phyloP scores from a whole-genome alignment of 768 basidiomycete species.

The Scleroderma bovista region DNA sequence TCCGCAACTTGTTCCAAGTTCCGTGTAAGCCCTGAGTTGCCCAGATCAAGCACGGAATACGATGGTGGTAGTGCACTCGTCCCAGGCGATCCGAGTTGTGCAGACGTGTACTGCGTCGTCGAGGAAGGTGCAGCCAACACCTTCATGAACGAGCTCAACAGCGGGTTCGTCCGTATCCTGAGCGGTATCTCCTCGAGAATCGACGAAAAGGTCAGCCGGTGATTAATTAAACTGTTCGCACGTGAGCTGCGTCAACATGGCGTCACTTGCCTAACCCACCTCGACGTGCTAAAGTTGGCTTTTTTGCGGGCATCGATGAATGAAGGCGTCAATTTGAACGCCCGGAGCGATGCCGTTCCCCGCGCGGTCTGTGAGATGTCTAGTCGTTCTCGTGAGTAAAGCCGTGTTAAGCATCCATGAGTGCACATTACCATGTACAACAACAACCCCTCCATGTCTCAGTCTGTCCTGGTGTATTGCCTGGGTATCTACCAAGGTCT shows the following conservation, averaged over 20 bases:
- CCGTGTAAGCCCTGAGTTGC: constrained; percentile 60
- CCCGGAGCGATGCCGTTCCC: constrained; percentile 85
- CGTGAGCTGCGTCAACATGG: constrained; percentile 3
- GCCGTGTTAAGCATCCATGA: not conserved
- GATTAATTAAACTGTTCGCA: constrained; percentile 61
- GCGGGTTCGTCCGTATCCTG: constrained; percentile 75
- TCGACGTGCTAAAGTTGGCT: constrained; percentile 77
- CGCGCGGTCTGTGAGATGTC: constrained; percentile 74
- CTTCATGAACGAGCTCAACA: constrained; percentile 74
- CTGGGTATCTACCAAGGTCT: constrained; percentile 74
- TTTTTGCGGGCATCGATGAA: constrained; percentile 82
- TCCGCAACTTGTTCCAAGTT: constrained; percentile 85
- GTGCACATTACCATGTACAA: constrained; percentile 64
- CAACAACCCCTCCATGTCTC: constrained; percentile 78
- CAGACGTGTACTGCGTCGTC: constrained; percentile 33
- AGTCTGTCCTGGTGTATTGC: constrained; percentile 82
- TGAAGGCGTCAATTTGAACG: constrained; percentile 74
- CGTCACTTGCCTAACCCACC: constrained; percentile 42
- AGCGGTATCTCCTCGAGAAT: constrained; percentile 85
- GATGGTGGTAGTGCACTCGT: constrained; percentile 49
- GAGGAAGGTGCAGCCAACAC: constrained; percentile 45
- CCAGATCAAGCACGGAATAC: constrained; percentile 66
- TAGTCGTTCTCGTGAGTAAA: constrained; percentile 28
- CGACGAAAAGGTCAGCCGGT: constrained; percentile 78
- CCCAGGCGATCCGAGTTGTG: constrained; percentile 34